phyloP scores from a whole-genome alignment of 176 grass and related monocot genomes.

The Oryza nivara region DNA sequence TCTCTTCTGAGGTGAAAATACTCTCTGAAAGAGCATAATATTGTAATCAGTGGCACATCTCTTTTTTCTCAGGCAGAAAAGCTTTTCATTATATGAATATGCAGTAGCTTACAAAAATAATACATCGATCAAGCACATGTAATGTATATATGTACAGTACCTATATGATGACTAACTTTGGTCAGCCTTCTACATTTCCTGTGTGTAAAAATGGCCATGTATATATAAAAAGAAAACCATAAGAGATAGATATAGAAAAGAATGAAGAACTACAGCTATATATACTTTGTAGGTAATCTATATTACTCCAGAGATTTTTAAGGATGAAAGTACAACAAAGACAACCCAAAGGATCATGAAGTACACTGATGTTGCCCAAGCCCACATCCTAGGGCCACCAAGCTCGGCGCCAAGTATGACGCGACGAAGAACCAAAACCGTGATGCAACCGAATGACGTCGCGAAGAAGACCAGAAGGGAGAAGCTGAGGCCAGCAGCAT shows the following conservation, averaged over 20 bases:
- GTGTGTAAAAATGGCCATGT: not conserved
- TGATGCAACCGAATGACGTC: slow-evolving; percentile 75
- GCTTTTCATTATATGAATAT: slow-evolving; percentile 2
- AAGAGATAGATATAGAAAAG: not conserved
- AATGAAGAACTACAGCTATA: not conserved
- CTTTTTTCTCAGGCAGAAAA: not conserved
- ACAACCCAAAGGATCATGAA: slow-evolving; percentile 86
- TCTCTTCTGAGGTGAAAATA: no score
- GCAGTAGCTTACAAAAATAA: slow-evolving; percentile 14
- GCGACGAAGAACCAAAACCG: slow-evolving; percentile 69
- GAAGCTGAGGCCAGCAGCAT: slow-evolving; percentile 81
- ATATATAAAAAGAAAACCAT: not conserved
- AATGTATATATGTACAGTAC: slow-evolving; percentile 14
- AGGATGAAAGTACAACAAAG: slow-evolving; percentile 78
- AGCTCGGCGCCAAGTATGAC: slow-evolving; percentile 78
- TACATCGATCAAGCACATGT: not conserved
- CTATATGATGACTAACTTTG: not conserved
- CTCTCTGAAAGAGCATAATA: not conserved
- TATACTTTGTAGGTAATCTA: slow-evolving; percentile 1
- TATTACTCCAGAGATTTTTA: slow-evolving; percentile 77
- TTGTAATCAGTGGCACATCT: not conserved
- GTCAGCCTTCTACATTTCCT: not conserved
- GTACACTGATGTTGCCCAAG: slow-evolving; percentile 70
- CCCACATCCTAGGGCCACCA: slow-evolving; percentile 79
- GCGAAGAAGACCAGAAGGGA: slow-evolving; percentile 85